Base-by-base conservation (phyloP, 2,329 filamentous ascomycete genomes). In the Dendrostoma leiphaemia region DNA sequence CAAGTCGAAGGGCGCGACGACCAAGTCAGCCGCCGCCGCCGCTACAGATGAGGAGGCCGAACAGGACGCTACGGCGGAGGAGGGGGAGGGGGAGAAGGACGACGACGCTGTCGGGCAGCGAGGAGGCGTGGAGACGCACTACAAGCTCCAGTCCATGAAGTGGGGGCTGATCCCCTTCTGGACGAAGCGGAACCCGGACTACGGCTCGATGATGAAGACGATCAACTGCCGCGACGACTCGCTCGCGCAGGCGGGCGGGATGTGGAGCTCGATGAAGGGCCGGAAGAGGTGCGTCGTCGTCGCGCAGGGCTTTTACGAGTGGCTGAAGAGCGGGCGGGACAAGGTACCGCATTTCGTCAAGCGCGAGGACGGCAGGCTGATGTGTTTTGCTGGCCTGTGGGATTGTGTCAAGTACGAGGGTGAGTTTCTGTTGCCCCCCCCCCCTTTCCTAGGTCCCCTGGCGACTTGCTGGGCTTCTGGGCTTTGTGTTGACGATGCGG, bases 181-280 rank as follows among this genome's bases (percentile, higher is more conserved):
- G 93, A 95, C 90, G 3, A 96, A 93, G 73, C 81, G 87, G 12
- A 85, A 85, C 49, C 90, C 91, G 0, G 85, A 91, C 65, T 93
- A 94, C 64, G 79, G 82, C 24, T 84, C 85, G 1, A 78, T 91
- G 69, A 80, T 96, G 77, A 90, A 88, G 65, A 96, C 91, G 0
- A 97, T 97, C 70, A 97, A 99, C 71, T 97, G 93, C 68, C 86
- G 93, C 3, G 90, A 93, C 65, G 93, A 97, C 70, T 94, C 90
- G 1, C 75, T 97, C 19, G 77, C 83, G 6, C 82, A 86, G 9
- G 80, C 87, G 8, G 82, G 85, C 5, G 91, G 92, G 10, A 89
- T 97, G 85, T 97, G 94, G 94, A 88, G 83, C 38, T 84, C 82
- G 1, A 95, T 97, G 89, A 97, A 97, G 73, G 84, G 86, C 58